Percentiles rank a stretch among this genome's conserved stretches.
These are phyloP conservation scores for Xerocomus nothofagi DNA, from an alignment of 1,284 basidiomycete species.

Conservation along the genomic window DNA sequence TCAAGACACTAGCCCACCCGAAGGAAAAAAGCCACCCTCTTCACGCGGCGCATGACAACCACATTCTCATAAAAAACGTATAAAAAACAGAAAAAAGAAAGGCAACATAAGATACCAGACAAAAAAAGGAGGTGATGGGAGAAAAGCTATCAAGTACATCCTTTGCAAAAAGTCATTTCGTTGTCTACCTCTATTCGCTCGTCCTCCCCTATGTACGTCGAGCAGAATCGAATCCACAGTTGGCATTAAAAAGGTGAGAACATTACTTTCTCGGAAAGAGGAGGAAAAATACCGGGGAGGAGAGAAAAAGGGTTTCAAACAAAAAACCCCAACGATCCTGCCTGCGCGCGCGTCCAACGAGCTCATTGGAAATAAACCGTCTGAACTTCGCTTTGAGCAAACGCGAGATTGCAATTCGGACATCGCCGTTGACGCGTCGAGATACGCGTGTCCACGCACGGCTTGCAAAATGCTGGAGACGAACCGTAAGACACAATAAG, in stretches of 20 bases:
- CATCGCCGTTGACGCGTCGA: slow-evolving; percentile 94
- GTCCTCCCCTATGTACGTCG: not conserved
- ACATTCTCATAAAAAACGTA: too few relatives aligned
- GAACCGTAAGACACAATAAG: slow-evolving; percentile 5
- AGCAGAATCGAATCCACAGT: not conserved
- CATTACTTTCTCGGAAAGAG: slow-evolving; percentile 11
- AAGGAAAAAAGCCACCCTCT: too few relatives aligned
- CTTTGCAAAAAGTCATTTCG: not conserved
- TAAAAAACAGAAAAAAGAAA: not conserved
- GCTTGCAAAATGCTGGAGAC: slow-evolving; percentile 80
- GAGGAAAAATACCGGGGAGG: not conserved
- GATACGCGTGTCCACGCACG: slow-evolving; percentile 86
- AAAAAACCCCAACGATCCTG: too few relatives aligned
- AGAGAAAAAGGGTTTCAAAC: not conserved
- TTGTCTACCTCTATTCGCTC: slow-evolving; percentile 1
- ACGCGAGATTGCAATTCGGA: slow-evolving; percentile 85
- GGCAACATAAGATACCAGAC: not conserved
- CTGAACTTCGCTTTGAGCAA: slow-evolving; percentile 87
- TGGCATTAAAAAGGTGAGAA: slow-evolving; percentile 12
- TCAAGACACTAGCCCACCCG: too few relatives aligned
- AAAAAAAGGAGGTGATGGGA: too few relatives aligned
- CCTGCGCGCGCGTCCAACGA: not conserved
- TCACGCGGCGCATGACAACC: too few relatives aligned
- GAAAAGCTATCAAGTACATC: slow-evolving; percentile 10
- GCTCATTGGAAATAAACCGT: slow-evolving; percentile 80